Evolutionary conservation across 768 basidiomycete genomes (phyloP).

Genomic region (Imleria badia): DNA sequence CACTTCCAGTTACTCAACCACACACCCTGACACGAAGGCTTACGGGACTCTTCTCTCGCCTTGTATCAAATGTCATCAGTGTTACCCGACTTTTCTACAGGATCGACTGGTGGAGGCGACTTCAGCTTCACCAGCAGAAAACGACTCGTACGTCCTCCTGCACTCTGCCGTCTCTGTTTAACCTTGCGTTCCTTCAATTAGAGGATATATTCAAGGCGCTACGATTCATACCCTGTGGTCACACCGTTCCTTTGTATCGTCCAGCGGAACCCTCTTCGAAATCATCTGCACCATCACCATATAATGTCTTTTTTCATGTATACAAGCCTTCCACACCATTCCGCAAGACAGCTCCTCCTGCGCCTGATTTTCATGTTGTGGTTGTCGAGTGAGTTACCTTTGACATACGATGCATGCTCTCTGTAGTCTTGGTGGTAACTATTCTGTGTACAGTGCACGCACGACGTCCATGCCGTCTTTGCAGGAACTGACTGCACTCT

Average conservation of each 20-base stretch:
- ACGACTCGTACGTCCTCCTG: constrained; percentile 46
- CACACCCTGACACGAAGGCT: neutral
- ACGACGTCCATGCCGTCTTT: constrained; percentile 82
- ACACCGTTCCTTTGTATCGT: constrained; percentile 43
- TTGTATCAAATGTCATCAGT: constrained; percentile 6
- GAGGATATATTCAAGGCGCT: constrained; percentile 68
- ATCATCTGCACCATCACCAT: constrained; percentile 31
- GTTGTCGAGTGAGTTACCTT: constrained; percentile 70
- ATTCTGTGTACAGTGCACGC: constrained; percentile 56
- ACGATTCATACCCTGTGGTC: constrained; percentile 71
- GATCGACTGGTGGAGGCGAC: constrained; percentile 66
- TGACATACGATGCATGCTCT: neutral
- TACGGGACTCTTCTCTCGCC: constrained; percentile 9
- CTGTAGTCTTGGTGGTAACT: constrained; percentile 1
- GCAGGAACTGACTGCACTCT: constrained; percentile 72
- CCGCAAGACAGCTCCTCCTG: constrained; percentile 71
- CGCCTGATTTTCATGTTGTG: constrained; percentile 84
- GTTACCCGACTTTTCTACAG: constrained; percentile 1
- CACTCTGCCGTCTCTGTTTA: neutral
- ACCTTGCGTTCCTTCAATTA: constrained; percentile 30
- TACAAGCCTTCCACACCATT: constrained; percentile 90
- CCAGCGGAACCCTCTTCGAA: neutral
- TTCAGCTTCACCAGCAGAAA: constrained; percentile 51
- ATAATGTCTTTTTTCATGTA: constrained; percentile 83
- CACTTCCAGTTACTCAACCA: constrained; percentile 6